Evolutionary conservation across 257 asterid genomes (phyloP).

Genomic region (Rehmannia glutinosa): DNA sequence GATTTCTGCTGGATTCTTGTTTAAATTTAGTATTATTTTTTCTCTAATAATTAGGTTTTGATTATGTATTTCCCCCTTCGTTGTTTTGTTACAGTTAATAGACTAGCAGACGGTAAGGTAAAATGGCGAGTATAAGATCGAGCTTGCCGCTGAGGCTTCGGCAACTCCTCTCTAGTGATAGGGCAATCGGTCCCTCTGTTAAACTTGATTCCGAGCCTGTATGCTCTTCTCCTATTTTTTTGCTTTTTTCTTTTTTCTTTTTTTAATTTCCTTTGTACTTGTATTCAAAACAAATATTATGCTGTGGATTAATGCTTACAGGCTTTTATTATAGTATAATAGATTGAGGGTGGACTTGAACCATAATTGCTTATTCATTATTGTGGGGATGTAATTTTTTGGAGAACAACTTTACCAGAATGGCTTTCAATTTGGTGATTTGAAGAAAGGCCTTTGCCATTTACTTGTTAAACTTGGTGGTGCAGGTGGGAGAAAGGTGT

Average conservation of each 20-base stretch:
- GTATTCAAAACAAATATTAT: neutral
- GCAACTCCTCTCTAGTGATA: conserved; percentile 79
- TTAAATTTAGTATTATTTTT: conserved; percentile 4
- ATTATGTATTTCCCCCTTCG: neutral
- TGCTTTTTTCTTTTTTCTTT: neutral
- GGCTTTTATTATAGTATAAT: neutral
- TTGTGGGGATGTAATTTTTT: neutral
- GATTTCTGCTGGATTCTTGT: conserved; percentile 1
- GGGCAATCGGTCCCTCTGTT: conserved; percentile 78
- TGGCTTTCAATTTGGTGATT: neutral
- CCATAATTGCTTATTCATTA: neutral
- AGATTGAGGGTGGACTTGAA: neutral
- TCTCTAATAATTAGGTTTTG: conserved; percentile 26
- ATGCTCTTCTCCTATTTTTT: conserved; percentile 23
- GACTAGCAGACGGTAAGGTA: conserved; percentile 28
- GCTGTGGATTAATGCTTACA: neutral
- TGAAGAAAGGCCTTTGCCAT: neutral
- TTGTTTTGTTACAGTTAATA: conserved; percentile 38
- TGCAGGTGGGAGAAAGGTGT: neutral
- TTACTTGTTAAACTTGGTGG: neutral
- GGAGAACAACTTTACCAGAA: neutral
- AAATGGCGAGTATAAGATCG: conserved; percentile 90
- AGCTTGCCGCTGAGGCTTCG: conserved; percentile 91
- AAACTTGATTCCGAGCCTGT: conserved; percentile 84
- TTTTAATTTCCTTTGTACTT: neutral